Evolutionary conservation across 345 rosid species (phyloP), one percentile per base, ranked within the genome.

Genomic region (Melaleuca quinquenervia): DNA sequence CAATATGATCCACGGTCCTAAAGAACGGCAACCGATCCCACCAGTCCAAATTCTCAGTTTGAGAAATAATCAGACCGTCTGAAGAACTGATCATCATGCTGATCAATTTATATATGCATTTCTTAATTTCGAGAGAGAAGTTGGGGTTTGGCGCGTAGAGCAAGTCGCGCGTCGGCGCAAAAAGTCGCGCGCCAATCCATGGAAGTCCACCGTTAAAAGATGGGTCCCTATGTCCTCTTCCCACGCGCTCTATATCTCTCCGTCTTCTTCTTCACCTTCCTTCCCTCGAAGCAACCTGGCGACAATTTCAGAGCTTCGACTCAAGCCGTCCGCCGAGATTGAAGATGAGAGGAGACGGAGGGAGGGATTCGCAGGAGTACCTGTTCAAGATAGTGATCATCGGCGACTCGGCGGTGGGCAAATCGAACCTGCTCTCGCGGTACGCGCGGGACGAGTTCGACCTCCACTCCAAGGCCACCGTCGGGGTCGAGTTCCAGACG

Each of bases 381-480:
- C 70, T 85, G 44, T 85, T 85, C 87, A 90, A 90, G 91, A 89
- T 90, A 44, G 92, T 90, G 36, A 56, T 90, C 76, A 88, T 90
- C 48, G 92, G 91, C 13, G 91, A 90, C 86, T 90, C 92, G 8
- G 92, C 92, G 3, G 92, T 90, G 10, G 92, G 92, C 29, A 90
- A 90, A 51, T 90, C 92, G 41, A 90, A 90, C 60, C 78, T 90
- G 84, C 74, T 90, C 24, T 87, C 92, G 7, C 88, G 92, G 50
- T 90, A 86, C 86, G 92, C 91, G 6, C 87, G 88, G 32, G 85
- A 88, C 50, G 90, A 90, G 89, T 90, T 89, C 86, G 89, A 90
- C 62, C 86, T 44, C 48, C 82, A 89, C 85, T 90, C 91, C 29
- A 90, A 90, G 87, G 92, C 92, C 49, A 90, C 92, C 50, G 88